Evolutionary conservation across 1,284 basidiomycete genomes (phyloP), one percentile per base, ranked within the genome.

Genomic region (Golubevia pallescens): DNA sequence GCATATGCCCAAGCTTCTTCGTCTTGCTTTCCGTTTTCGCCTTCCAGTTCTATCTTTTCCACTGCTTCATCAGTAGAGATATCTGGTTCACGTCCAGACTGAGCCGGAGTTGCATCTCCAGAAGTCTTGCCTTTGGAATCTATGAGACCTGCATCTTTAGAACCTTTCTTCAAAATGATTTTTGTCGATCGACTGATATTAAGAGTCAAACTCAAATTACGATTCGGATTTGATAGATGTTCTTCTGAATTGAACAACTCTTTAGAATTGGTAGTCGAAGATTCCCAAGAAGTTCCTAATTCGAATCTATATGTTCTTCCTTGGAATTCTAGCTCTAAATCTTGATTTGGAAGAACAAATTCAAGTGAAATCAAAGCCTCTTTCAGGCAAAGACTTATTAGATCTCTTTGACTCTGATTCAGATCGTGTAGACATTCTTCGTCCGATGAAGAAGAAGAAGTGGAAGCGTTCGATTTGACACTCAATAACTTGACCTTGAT

Each of bases 1-100:
- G 67, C 52, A 66, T 79, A 79, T 0, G 77, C 42, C 42, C 42
- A 48, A 48, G 42, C 42, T 48, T 48, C 42, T 48, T 10, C 8
- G 16, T 48, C 42, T 48, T 48, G 13, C 42, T 48, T 48, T 48
- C 42, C 42, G 16, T 48, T 48, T 48, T 48, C 42, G 8, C 42
- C 42, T 48, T 48, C 42, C 42, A 48, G 16, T 48, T 48, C 42
- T 10, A 48, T 48, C 16, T 48, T 10, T 48, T 48, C 42, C 42
- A 48, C 42, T 13, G 16, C 42, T 48, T 48, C 16, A 48, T 48
- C 42, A 48, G 42, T 48, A 10, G 42, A 48, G 16, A 48, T 10
- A 10, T 48, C 42, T 48, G 42, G 8, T 48, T 10, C 8, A 16
- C 16, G 8, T 48, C 16, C 42, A 13, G 8, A 16, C 16, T 48